Conservation (phyloP, 164 flowering plant genomes). For the Chimonanthus praecox region DNA sequence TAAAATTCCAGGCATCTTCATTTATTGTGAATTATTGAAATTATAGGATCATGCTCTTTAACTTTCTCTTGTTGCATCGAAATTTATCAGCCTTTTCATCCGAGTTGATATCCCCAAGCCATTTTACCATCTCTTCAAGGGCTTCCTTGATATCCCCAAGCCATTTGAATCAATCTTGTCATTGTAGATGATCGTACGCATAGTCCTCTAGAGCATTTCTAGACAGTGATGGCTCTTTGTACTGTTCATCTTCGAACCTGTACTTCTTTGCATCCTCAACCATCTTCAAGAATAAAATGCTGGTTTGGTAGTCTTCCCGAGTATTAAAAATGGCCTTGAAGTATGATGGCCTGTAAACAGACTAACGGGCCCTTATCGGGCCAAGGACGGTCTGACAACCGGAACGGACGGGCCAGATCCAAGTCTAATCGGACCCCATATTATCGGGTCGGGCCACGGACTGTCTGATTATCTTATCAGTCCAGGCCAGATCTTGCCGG, state of each 20-base stretch:
- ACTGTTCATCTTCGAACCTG: constrained; percentile 42
- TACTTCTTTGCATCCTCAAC: constrained; percentile 44
- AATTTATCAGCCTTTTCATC: neutral
- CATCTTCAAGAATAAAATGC: constrained; percentile 18
- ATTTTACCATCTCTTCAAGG: neutral
- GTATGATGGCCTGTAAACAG: constrained; percentile 30
- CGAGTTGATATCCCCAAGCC: neutral
- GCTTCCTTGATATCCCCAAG: neutral
- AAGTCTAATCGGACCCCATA: no score
- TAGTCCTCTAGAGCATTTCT: constrained; percentile 42
- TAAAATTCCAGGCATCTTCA: no score
- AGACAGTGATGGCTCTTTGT: constrained; percentile 39
- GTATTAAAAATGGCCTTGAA: neutral
- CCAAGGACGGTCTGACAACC: no score
- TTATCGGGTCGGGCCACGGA: neutral
- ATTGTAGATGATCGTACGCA: constrained; percentile 19
- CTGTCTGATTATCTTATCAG: constrained; percentile 4
- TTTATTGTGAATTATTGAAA: no score
- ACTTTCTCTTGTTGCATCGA: neutral
- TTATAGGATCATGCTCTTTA: neutral
- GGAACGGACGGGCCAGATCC: no score
- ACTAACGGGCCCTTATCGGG: no score
- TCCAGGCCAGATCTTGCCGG: no score
- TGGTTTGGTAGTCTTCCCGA: neutral
- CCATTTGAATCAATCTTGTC: neutral